Percentiles rank a stretch among this genome's conserved stretches.
phyloP scores from a whole-genome alignment of 202 grass and related monocot genomes.

The Musa balbisiana region DNA sequence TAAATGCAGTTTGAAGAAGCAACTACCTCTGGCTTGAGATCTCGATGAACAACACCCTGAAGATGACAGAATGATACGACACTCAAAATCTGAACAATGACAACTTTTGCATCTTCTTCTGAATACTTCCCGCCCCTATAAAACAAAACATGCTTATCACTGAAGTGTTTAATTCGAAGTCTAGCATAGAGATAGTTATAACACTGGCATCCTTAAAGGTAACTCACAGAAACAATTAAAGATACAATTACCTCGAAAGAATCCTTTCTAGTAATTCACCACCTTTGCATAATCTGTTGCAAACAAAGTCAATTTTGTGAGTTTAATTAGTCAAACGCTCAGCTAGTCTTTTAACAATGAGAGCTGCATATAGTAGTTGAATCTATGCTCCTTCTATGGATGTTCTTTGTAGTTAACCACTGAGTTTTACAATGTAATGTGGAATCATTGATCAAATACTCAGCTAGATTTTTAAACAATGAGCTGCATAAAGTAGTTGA shows the following conservation, averaged over 20 bases:
- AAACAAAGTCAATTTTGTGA: conserved; percentile 18
- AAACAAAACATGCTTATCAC: conserved; percentile 4
- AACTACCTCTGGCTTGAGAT: conserved; percentile 94
- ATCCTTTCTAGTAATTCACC: conserved; percentile 94
- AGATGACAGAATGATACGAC: conserved; percentile 95
- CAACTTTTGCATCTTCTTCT: conserved; percentile 89
- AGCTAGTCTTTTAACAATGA: background rate
- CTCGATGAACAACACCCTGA: conserved; percentile 95
- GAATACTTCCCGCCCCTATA: conserved; percentile 92
- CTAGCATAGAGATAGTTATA: conserved; percentile 8
- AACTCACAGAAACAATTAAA: conserved; percentile 5
- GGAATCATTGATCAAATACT: background rate
- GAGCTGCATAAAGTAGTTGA: background rate
- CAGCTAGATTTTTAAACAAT: background rate
- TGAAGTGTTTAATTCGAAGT: conserved; percentile 12
- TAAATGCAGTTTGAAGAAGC: conserved; percentile 5
- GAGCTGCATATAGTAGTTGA: background rate
- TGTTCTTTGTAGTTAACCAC: background rate
- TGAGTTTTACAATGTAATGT: background rate
- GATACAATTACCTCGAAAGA: conserved; percentile 56
- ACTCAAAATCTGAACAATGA: conserved; percentile 92
- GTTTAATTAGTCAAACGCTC: background rate
- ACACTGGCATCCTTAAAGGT: conserved; percentile 14
- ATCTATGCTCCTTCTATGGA: background rate
- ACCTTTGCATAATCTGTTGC: conserved; percentile 87